phyloP scores from a whole-genome alignment of 2,329 filamentous ascomycete species.

The Celoporthe dispersa region DNA sequence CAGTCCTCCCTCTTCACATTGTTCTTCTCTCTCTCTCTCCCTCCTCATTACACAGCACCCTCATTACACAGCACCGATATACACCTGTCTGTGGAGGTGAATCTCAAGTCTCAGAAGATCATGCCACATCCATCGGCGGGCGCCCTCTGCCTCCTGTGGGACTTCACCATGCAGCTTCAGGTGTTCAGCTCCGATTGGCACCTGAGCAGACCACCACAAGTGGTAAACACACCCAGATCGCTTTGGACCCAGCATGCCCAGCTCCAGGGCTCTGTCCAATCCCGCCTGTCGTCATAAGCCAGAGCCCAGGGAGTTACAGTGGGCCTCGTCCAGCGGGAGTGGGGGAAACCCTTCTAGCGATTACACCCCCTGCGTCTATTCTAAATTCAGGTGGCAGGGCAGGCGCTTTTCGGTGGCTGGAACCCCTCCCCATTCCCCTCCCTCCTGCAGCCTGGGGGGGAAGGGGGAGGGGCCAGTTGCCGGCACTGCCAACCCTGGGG shows the following conservation, averaged over 20 bases:
- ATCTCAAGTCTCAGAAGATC: neutral
- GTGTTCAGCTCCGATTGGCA: constrained; percentile 1
- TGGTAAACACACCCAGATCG: neutral
- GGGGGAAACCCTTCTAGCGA: neutral
- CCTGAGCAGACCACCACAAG: neutral
- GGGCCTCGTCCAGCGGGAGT: constrained; percentile 1
- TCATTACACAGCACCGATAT: neutral
- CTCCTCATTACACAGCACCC: too few species aligned
- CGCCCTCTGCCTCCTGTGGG: neutral
- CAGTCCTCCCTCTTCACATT: too few species aligned
- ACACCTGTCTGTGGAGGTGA: neutral
- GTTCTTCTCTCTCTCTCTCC: neutral
- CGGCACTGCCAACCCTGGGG: too few species aligned
- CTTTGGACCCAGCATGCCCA: neutral
- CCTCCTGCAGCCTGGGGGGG: constrained; percentile 2
- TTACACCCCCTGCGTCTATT: constrained; percentile 9
- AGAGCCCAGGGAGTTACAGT: neutral
- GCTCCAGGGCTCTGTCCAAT: constrained; percentile 1
- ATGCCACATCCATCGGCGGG: neutral
- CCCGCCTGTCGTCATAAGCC: constrained; percentile 14
- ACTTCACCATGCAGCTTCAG: constrained; percentile 6
- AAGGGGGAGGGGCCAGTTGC: too few species aligned
- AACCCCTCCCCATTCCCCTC: neutral
- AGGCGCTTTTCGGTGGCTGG: constrained; percentile 9
- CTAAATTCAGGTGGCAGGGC: constrained; percentile 19